A percentile compares a stretch with the other conserved stretches of the same genome.
Conservation (phyloP, 2,329 filamentous ascomycete species). For the Diaporthe sp. region DNA sequence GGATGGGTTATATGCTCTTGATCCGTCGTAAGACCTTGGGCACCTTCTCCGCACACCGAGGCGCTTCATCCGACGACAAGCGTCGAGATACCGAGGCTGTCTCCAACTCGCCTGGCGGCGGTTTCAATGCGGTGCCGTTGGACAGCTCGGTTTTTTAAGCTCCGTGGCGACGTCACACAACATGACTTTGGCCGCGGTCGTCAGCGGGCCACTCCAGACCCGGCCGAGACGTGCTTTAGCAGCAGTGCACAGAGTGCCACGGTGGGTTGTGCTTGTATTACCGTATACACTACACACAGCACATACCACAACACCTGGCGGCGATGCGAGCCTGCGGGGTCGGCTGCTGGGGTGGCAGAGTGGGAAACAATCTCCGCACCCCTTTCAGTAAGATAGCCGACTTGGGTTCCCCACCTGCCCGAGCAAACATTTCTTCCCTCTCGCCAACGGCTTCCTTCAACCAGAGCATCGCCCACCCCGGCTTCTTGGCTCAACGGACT, state of each 20-base stretch:
- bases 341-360: background rate
- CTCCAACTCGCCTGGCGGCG: background rate
- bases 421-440: constrained; percentile 1
- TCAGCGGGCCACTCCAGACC: background rate
- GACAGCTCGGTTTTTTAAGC: background rate
- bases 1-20: background rate
- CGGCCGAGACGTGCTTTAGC: background rate
- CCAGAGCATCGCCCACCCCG: constrained; percentile 9
- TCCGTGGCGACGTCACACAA: constrained; percentile 4
- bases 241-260: constrained; percentile 7
- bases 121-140: background rate
- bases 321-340: background rate
- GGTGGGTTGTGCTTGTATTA: background rate
- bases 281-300: too few relatives aligned
- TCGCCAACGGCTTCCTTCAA: background rate
- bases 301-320: too few relatives aligned
- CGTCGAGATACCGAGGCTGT: background rate
- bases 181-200: background rate
- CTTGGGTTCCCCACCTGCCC: background rate
- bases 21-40: background rate
- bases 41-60: constrained; percentile 7
- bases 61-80: background rate
- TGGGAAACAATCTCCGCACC: constrained; percentile 18
- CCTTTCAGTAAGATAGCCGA: constrained; percentile 7
- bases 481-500: constrained; percentile 5